Evolutionary conservation across 2,329 filamentous ascomycete genomes (phyloP).

Genomic region (Didymella glomerata): DNA sequence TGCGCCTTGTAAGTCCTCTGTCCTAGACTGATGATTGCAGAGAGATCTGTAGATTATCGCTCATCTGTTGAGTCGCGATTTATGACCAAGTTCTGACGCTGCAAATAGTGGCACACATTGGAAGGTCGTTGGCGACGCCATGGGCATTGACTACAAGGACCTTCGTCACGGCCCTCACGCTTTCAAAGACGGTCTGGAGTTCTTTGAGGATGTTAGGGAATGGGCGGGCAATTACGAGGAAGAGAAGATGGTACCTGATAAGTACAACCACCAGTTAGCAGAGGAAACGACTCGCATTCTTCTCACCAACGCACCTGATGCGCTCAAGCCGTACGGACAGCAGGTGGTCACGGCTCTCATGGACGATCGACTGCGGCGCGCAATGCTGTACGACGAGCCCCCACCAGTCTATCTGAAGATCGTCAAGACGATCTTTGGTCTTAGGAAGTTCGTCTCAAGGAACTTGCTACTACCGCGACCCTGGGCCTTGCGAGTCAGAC

Average conservation of each 20-base stretch:
- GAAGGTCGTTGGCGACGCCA: conserved; percentile 74
- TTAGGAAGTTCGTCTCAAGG: conserved; percentile 65
- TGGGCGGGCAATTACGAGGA: conserved; percentile 69
- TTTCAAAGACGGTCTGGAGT: conserved; percentile 62
- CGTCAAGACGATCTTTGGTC: conserved; percentile 59
- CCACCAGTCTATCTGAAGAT: conserved; percentile 50
- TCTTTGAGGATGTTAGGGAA: conserved; percentile 59
- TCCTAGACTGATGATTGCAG: too few species aligned
- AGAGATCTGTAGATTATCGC: too few species aligned
- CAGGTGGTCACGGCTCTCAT: conserved; percentile 67
- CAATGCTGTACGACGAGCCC: conserved; percentile 61
- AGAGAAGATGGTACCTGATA: conserved; percentile 61
- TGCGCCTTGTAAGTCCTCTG: conserved; percentile 61
- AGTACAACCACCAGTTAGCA: conserved; percentile 56
- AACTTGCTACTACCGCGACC: conserved; percentile 68
- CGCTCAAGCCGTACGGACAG: conserved; percentile 57
- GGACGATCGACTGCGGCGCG: conserved; percentile 68
- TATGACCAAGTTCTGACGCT: conserved; percentile 1
- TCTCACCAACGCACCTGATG: conserved; percentile 62
- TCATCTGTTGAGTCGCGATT: neutral
- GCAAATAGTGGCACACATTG: conserved; percentile 66
- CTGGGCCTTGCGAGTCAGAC: conserved; percentile 41
- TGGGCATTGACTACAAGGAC: conserved; percentile 65
- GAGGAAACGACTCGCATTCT: conserved; percentile 68
- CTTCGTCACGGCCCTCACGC: conserved; percentile 52